Base-by-base conservation (phyloP, 257 asterid species). In the Solanum chmielewskii region DNA sequence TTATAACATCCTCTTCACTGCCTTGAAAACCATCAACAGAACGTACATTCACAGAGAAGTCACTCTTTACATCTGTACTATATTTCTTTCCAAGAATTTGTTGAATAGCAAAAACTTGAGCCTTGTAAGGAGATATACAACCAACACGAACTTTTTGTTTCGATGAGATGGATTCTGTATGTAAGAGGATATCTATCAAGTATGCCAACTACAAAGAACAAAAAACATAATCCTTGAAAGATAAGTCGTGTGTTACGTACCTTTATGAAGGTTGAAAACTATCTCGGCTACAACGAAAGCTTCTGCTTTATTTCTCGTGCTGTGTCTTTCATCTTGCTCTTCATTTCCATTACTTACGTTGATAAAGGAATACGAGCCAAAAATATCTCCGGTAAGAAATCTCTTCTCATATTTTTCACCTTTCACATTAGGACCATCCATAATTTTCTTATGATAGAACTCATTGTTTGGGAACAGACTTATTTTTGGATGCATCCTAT, bases 11-110 rank as follows among this genome's bases (percentile, higher is more conserved):
- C 88, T 95, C 95, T 87, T 95, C 98, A 5, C 96, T 96, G 11
- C 98, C 98, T 92, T 95, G 98, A 85, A 94, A 94, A 21, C 98
- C 98, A 89, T 94, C 98, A 68, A 94, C 94, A 6, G 98, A 91
- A 0, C 94, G 91, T 9, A 96, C 94, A 86, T 90, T 94, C 44
- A 94, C 98, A 4, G 95, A 93, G 87, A 96, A 94, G 9, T 70
- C 89, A 39, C 92, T 90, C 7, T 89, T 89, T 23, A 87, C 88
- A 77, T 94, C 96, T 3, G 91, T 71, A 87, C 94, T 90, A 44
- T 96, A 94, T 11, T 85, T 88, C 88, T 91, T 91, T 11, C 95
- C 95, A 11, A 94, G 91, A 73, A 56, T 87, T 33, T 92, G 91
- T 86, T 90, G 88, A 76, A 94, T 93, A 4, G 95, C 98, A 52